A percentile compares a stretch with the other conserved stretches of the same genome.
phyloP scores from a whole-genome alignment of 2,329 filamentous ascomycete genomes.

The Fusarium sacchari region DNA sequence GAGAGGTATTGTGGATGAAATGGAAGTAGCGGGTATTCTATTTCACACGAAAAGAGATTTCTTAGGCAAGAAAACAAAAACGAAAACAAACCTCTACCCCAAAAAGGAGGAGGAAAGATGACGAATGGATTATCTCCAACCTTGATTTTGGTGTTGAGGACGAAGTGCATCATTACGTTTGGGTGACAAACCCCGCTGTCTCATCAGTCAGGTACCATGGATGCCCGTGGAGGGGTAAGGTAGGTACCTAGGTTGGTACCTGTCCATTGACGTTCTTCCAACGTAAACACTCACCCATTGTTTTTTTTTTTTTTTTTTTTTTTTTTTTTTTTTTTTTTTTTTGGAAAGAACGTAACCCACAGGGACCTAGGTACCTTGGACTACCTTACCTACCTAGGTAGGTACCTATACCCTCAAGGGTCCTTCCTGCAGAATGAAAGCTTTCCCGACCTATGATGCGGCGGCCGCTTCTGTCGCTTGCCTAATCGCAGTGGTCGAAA shows the following conservation, averaged over 20 bases:
- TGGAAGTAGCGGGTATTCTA: neutral
- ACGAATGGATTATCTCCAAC: conserved; percentile 9
- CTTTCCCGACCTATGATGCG: neutral
- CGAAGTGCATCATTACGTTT: conserved; percentile 31
- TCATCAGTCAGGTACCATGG: conserved; percentile 3
- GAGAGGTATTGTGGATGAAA: neutral
- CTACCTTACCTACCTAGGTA: too few species aligned
- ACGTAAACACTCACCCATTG: neutral
- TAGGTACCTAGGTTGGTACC: neutral
- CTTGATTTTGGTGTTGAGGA: conserved; percentile 28
- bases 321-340: too few species aligned
- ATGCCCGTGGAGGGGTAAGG: conserved; percentile 12
- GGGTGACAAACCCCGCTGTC: conserved; percentile 29
- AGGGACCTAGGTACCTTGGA: neutral
- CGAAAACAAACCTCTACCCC: neutral
- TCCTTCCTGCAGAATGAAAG: neutral
- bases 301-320: too few species aligned
- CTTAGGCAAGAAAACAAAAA: neutral
- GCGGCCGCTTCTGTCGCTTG: neutral
- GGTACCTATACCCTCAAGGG: neutral
- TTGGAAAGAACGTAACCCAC: neutral
- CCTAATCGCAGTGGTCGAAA: neutral
- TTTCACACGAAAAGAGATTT: neutral
- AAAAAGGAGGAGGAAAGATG: neutral
- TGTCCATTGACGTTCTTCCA: conserved; percentile 1